phyloP scores from a whole-genome alignment of 176 grass and related monocot species.

The Oryza punctata region DNA sequence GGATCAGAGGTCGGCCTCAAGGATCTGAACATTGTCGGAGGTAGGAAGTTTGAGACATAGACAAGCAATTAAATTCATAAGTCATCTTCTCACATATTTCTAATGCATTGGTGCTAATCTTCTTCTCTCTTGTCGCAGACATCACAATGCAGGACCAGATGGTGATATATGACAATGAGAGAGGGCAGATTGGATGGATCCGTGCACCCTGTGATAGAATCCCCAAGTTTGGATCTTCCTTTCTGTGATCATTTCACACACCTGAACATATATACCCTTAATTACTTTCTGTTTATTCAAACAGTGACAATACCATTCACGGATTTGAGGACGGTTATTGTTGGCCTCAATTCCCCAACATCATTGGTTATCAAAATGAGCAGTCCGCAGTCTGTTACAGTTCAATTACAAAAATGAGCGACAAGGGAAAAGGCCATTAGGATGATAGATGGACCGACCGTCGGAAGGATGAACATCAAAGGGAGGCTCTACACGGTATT shows the following conservation, averaged over 20 bases:
- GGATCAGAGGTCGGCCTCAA: conserved; percentile 77
- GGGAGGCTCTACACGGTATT: conserved; percentile 32
- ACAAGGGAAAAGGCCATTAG: conserved; percentile 44
- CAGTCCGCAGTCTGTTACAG: conserved; percentile 48
- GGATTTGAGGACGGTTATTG: conserved; percentile 62
- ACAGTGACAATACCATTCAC: conserved; percentile 65
- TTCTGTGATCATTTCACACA: conserved; percentile 78
- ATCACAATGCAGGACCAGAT: conserved; percentile 90
- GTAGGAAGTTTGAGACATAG: conserved; percentile 41
- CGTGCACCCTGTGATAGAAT: conserved; percentile 82
- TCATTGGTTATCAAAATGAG: conserved; percentile 54
- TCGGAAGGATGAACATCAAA: conserved; percentile 28
- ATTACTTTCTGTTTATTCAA: conserved; percentile 74
- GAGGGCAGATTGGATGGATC: conserved; percentile 89
- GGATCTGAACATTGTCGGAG: conserved; percentile 89
- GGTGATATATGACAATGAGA: conserved; percentile 99
- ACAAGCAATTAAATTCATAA: not conserved
- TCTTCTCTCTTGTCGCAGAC: conserved; percentile 47
- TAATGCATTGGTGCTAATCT: not conserved
- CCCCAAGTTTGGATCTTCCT: conserved; percentile 74
- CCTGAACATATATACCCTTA: conserved; percentile 58
- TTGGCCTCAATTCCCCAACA: conserved; percentile 47
- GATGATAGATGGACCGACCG: conserved; percentile 21
- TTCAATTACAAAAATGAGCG: conserved; percentile 47
- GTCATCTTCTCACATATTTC: not conserved